A percentile compares a stretch with the other conserved stretches of the same genome.
Conservation (phyloP, 2,329 filamentous ascomycete species). For the Talaromyces sp. region DNA sequence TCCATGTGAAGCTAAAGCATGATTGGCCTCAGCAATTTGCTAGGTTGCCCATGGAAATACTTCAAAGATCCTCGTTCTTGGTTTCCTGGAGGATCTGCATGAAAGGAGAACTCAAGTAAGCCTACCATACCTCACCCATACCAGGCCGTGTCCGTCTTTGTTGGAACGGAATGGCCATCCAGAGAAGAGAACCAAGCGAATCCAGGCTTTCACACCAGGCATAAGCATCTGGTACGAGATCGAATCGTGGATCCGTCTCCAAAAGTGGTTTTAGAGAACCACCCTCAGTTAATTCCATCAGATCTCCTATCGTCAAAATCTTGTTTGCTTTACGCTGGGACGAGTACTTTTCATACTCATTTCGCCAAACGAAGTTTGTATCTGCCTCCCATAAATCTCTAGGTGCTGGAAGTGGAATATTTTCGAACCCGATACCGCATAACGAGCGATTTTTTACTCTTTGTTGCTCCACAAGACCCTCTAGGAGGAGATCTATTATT, state of each 20-base stretch:
- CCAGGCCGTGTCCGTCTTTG: slow-evolving; percentile 5
- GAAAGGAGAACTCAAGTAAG: background rate
- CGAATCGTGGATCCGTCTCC: slow-evolving; percentile 6
- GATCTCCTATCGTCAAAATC: slow-evolving; percentile 11
- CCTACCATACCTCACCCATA: slow-evolving; percentile 14
- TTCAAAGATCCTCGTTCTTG: background rate
- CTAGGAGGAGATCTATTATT: slow-evolving; percentile 13
- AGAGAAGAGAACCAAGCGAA: slow-evolving; percentile 15
- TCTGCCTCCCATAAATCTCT: slow-evolving; percentile 16
- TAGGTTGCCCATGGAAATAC: background rate
- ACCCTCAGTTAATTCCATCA: slow-evolving; percentile 3
- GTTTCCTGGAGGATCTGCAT: background rate
- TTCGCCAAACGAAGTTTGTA: slow-evolving; percentile 13
- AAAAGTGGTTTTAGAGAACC: slow-evolving; percentile 3
- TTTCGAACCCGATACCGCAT: slow-evolving; percentile 4
- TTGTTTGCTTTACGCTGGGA: slow-evolving; percentile 5
- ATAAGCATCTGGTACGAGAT: slow-evolving; percentile 11
- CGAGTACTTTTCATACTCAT: slow-evolving; percentile 12
- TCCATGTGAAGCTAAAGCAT: background rate
- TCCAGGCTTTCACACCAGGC: slow-evolving; percentile 16
- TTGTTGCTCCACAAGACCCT: slow-evolving; percentile 10
- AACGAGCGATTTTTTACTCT: background rate
- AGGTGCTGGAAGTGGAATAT: slow-evolving; percentile 14
- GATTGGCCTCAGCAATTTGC: background rate
- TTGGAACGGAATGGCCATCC: slow-evolving; percentile 17